A percentile compares a stretch with the other conserved stretches of the same genome.
Conservation (phyloP, 2,329 filamentous ascomycete genomes). For the Fusarium camptoceras region DNA sequence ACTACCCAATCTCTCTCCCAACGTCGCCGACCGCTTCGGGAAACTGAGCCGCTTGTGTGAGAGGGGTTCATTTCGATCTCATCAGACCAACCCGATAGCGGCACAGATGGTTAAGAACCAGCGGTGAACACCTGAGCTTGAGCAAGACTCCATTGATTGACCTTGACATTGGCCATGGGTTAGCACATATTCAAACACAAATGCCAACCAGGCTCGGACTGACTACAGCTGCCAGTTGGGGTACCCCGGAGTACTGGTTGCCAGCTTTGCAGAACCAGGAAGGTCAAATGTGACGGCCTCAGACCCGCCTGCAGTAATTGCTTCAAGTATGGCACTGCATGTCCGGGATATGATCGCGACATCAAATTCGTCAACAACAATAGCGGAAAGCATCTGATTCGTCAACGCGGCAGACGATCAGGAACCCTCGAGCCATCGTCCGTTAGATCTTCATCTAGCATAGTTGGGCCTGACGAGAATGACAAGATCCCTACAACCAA, state of each 20-base stretch:
- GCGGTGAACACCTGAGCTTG: constrained; percentile 39
- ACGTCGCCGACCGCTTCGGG: constrained; percentile 33
- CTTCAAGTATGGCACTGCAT: constrained; percentile 53
- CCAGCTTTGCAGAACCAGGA: constrained; percentile 55
- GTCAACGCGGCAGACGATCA: constrained; percentile 43
- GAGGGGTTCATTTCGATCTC: constrained; percentile 35
- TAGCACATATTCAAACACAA: neutral
- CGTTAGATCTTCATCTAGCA: constrained; percentile 25
- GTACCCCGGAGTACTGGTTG: constrained; percentile 55
- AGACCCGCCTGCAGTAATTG: constrained; percentile 57
- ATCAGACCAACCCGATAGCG: constrained; percentile 35
- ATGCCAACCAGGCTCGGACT: neutral
- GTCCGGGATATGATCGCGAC: constrained; percentile 54
- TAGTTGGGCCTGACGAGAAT: constrained; percentile 19
- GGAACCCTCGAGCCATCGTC: constrained; percentile 13
- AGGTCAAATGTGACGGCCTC: constrained; percentile 60
- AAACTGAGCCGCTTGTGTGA: constrained; percentile 35
- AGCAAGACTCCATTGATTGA: constrained; percentile 12
- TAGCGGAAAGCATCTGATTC: constrained; percentile 54
- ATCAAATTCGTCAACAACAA: constrained; percentile 53
- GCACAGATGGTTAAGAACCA: constrained; percentile 32
- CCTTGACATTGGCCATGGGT: constrained; percentile 41
- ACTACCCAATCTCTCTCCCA: constrained; percentile 14
- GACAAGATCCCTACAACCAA: constrained; percentile 1
- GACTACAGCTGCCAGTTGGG: constrained; percentile 45